Evolutionary conservation across 768 basidiomycete species (phyloP).

Genomic region (Leccinum subgranulosum): DNA sequence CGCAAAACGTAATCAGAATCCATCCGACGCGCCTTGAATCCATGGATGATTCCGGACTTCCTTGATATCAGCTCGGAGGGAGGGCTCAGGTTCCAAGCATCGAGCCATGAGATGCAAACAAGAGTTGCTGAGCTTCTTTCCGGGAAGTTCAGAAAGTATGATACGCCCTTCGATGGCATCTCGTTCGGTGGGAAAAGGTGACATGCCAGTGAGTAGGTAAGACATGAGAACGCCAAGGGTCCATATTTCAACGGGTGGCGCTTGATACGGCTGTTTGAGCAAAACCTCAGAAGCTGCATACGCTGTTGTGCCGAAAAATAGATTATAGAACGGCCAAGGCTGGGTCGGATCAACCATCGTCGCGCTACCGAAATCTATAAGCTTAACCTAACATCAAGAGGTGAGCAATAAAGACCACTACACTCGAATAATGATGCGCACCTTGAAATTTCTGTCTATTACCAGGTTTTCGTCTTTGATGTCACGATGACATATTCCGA

Average conservation of each 20-base stretch:
- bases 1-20: constrained; percentile 10
- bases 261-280: constrained; percentile 82
- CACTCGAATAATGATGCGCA: constrained; percentile 23
- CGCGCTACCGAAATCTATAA: constrained; percentile 95
- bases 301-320: constrained; percentile 92
- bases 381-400: constrained; percentile 61
- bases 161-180: constrained; percentile 72
- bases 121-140: constrained; percentile 38
- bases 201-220: constrained; percentile 87
- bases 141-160: constrained; percentile 42
- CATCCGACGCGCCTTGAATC: constrained; percentile 42
- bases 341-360: constrained; percentile 63
- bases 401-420: constrained; percentile 9
- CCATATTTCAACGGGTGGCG: constrained; percentile 95
- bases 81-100: constrained; percentile 84
- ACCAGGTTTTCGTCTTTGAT: constrained; percentile 96
- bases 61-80: constrained; percentile 72
- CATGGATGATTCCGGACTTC: constrained; percentile 86
- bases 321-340: constrained; percentile 64
- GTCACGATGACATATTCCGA: constrained; percentile 91
- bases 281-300: constrained; percentile 96
- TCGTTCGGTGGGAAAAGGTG: constrained; percentile 87
- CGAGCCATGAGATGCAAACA: constrained; percentile 64
- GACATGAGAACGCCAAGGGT: constrained; percentile 93
- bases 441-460: constrained; percentile 70